Percentiles rank a stretch among this genome's conserved stretches.
Conservation (phyloP, 495 filamentous ascomycete species). For the Rostrohypoxylon terebratum region DNA sequence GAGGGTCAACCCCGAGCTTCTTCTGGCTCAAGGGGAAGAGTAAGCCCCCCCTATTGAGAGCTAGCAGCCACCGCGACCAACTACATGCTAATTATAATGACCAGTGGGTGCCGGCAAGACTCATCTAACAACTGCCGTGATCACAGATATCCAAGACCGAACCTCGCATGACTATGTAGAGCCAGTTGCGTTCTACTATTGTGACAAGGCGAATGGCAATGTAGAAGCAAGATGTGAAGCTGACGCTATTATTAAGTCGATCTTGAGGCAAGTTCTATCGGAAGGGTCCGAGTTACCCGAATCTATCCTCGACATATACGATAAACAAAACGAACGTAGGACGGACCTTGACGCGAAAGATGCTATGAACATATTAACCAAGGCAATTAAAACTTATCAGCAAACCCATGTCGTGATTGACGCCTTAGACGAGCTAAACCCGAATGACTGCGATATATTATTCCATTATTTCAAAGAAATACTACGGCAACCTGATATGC, state of each 20-base stretch:
- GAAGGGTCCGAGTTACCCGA: not conserved
- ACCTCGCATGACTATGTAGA: not conserved
- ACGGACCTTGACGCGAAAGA: not conserved
- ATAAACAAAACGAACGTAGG: not conserved
- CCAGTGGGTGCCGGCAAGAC: not conserved
- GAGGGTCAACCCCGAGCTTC: not conserved
- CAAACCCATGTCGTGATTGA: not conserved
- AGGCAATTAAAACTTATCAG: not conserved
- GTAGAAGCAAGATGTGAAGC: not conserved
- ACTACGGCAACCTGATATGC: not conserved
- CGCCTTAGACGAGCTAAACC: not conserved
- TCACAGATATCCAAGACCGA: not conserved
- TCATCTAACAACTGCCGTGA: not conserved
- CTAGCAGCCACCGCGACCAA: not conserved
- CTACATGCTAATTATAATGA: not conserved
- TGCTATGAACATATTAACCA: not conserved
- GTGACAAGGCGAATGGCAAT: not conserved
- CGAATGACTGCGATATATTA: not conserved
- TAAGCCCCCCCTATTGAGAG: not conserved
- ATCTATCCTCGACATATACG: not conserved
- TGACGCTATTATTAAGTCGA: not conserved
- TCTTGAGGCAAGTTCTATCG: not conserved
- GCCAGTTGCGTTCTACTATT: not conserved
- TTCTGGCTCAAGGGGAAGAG: slow-evolving; percentile 1
- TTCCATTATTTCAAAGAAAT: not conserved